Base-by-base conservation (phyloP, 1,284 basidiomycete species). In the Ustilago sp. region DNA sequence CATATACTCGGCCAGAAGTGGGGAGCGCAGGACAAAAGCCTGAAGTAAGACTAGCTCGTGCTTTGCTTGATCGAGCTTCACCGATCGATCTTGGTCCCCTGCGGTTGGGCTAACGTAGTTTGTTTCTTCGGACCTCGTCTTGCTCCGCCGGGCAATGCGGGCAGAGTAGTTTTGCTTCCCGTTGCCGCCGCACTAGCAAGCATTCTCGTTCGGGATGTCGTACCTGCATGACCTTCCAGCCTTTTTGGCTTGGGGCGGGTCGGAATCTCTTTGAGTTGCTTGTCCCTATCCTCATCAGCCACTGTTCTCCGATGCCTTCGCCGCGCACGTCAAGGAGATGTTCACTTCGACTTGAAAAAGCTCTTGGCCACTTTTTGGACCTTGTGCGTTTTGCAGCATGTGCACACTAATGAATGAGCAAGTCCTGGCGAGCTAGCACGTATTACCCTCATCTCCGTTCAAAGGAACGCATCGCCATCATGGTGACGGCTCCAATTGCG, bases 141-240 rank as follows among this genome's bases (percentile, higher is more conserved):
- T 32, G n/a, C 31, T 50, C 48, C 48, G 48, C 28, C 48, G 48
- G 48, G 6, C 28, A 31, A 13, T 47, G 34, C 56, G 56, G 45
- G 36, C 45, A 47, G 48, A 58, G 23, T 28, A 28, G 23, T 28
- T 45, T 48, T 23, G 38, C 32, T 6, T 45, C 2, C 43, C 43
- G 43, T 45, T 50, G 28, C 48, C 48, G 56, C 45, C 32, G 56
- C 43, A 34, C n/a, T 48, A 36, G 34, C 7, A 58, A 58, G 3
- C 41, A 45, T 58, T 48, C 3, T 35, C 32, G 32, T 13, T 28
- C 31, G 2, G n/a, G 23, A 2, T 19, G 12, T 36, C 8, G 56
- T 47, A 36, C 45, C 56, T 58, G 56, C 56, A 58, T 58, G 41
- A 38, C 3, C 15, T n/a, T 45, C 11, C 43, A 45, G 13, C 43